Conservation (phyloP, 2,329 filamentous ascomycete species). For the Ophidiomyces ophidiicola region DNA sequence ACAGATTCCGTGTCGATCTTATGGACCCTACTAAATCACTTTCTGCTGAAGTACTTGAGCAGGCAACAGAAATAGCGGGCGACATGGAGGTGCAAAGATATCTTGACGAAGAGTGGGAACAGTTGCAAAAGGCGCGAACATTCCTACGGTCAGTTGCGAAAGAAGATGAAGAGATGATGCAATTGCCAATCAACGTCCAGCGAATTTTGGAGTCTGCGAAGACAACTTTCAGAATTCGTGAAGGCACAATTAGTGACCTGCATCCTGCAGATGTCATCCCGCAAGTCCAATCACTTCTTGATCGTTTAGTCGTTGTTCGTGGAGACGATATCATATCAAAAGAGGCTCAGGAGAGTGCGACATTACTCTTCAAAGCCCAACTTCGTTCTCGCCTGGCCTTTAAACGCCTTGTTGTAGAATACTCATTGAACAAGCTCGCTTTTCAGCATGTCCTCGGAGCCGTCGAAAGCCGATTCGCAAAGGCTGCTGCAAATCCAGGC, state of each 20-base stretch:
- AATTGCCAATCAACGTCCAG: constrained; percentile 80
- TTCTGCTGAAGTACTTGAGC: constrained; percentile 61
- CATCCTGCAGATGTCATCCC: constrained; percentile 79
- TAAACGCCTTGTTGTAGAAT: constrained; percentile 77
- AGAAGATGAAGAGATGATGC: constrained; percentile 73
- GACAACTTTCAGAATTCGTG: constrained; percentile 80
- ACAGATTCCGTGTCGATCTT: constrained; percentile 74
- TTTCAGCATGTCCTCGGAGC: constrained; percentile 89
- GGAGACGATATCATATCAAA: constrained; percentile 68
- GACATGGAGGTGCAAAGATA: constrained; percentile 78
- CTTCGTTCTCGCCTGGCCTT: constrained; percentile 80
- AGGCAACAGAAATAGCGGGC: constrained; percentile 72
- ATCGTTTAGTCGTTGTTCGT: constrained; percentile 71
- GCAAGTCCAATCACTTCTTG: constrained; percentile 60
- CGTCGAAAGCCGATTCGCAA: constrained; percentile 75
- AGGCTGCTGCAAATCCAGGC: constrained; percentile 75
- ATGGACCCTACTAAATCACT: constrained; percentile 58
- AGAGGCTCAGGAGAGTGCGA: constrained; percentile 81
- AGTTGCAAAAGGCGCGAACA: constrained; percentile 59
- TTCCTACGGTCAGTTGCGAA: constrained; percentile 61
- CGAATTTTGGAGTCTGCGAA: constrained; percentile 86
- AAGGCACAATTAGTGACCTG: constrained; percentile 73
- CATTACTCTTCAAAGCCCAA: constrained; percentile 82
- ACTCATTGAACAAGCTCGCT: constrained; percentile 78
- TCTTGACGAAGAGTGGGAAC: constrained; percentile 79